These are phyloP conservation scores for Eragrostis tef DNA, from an alignment of 202 grass and related monocot species.

Conservation along the genomic window DNA sequence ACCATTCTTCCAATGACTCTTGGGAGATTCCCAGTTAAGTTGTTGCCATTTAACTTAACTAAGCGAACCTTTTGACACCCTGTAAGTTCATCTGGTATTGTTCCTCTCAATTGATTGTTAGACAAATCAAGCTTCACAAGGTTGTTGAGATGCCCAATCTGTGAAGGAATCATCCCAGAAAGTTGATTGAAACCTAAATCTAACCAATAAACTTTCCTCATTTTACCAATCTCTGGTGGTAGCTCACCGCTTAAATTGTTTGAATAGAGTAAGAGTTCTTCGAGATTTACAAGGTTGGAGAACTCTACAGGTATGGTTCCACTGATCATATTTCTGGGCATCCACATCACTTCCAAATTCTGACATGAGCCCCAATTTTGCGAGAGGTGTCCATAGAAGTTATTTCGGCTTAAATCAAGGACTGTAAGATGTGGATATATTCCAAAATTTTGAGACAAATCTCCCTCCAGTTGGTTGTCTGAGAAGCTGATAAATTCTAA, in stretches of 20 bases:
- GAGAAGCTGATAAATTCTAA: slow-evolving; percentile 13
- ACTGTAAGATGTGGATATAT: background rate
- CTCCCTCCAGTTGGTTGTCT: background rate
- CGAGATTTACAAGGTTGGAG: background rate
- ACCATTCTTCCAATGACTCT: background rate
- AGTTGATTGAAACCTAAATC: background rate
- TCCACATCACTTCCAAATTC: background rate
- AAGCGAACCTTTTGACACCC: slow-evolving; percentile 6
- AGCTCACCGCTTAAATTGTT: background rate
- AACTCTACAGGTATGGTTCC: background rate
- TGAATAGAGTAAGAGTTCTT: background rate
- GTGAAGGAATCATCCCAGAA: background rate
- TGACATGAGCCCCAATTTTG: background rate
- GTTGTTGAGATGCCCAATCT: background rate
- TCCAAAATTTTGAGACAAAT: background rate
- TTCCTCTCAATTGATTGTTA: background rate
- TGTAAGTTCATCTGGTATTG: slow-evolving; percentile 25
- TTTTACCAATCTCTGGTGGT: background rate
- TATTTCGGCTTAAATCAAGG: background rate
- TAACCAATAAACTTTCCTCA: background rate
- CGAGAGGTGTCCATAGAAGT: background rate
- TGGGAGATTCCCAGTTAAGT: background rate
- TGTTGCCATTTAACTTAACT: slow-evolving; percentile 25
- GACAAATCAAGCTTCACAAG: background rate
- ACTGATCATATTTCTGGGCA: background rate